Evolutionary conservation across 176 grass and related monocot genomes (phyloP), one percentile per base, ranked within the genome.

Genomic region (Lolium rigidum): DNA sequence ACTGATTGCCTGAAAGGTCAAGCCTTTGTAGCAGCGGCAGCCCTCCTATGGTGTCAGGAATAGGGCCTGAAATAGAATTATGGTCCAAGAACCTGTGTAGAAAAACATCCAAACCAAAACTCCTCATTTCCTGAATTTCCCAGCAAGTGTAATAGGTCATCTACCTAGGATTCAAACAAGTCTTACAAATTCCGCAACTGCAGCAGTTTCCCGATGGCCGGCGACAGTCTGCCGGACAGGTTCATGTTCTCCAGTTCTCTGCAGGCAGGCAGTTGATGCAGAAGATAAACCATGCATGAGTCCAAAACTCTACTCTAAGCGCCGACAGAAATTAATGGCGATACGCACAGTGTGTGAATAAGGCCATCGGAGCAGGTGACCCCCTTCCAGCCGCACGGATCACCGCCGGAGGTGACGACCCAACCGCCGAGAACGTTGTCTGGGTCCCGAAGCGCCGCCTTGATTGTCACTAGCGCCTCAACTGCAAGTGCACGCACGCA

Each of bases 381-480:
- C 89, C 93, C 85, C 38, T 55, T 83, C 91, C 95, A 98, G 79
- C 31, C 57, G 85, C 95, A 98, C n/a, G 93, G 93, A 31, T 92
- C 81, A 28, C 21, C 13, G 44, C 87, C 93, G 28, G 87, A 92
- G 67, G 43, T 82, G 80, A 75, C 62, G 70, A 88, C 83, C 95
- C 95, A 98, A 90, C 85, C 91, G 38, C 74, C 47, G 60, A 98
- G 88, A 49, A 92, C 78, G 11, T 86, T 80, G n/a, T 82, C 63
- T 12, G 91, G 89, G 43, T 98, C 93, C 4, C 51, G 26, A 14
- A 98, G 77, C 79, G 87, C 83, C 81, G 80, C 78, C 78, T 68
- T 98, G 89, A 98, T 70, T 13, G 77, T 86, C 83, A 90, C 46
- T 83, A 98, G 64, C 24, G 93, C 93, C 47, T 58, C 78, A 75